A percentile compares a stretch with the other conserved stretches of the same genome.
These are phyloP conservation scores for Thermothielavioides terrestris DNA, from an alignment of 495 filamentous ascomycete genomes.

Conservation along the genomic window DNA sequence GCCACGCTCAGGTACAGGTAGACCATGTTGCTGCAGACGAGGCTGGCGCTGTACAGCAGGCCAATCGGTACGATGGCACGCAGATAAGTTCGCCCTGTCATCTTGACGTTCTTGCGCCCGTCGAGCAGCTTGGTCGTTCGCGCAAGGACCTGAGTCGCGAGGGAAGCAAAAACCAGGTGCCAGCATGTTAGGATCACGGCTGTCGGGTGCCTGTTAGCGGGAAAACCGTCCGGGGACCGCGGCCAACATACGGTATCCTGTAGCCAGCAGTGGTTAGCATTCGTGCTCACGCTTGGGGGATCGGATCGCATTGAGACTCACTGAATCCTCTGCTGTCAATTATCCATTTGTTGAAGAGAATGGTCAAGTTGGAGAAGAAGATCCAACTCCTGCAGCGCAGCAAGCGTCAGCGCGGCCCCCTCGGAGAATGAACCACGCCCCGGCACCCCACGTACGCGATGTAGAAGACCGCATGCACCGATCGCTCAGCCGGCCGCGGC, in stretches of 20 bases:
- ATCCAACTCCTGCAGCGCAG: constrained; percentile 64
- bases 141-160: constrained; percentile 64
- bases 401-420: background rate
- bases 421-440: background rate
- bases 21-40: constrained; percentile 65
- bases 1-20: constrained; percentile 69
- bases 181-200: constrained; percentile 61
- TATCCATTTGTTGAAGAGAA: constrained; percentile 93
- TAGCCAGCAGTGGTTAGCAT: constrained; percentile 11
- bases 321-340: constrained; percentile 67
- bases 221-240: background rate
- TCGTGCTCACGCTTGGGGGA: background rate
- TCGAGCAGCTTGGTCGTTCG: constrained; percentile 60
- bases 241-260: constrained; percentile 25
- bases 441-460: constrained; percentile 11
- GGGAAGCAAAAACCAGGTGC: constrained; percentile 66
- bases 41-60: constrained; percentile 58
- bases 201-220: constrained; percentile 13
- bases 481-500: constrained; percentile 11
- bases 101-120: constrained; percentile 56
- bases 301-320: constrained; percentile 39
- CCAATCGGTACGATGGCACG: constrained; percentile 69
- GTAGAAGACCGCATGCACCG: constrained; percentile 15
- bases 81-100: constrained; percentile 59
- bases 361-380: constrained; percentile 74